A percentile compares a stretch with the other conserved stretches of the same genome.
These are phyloP conservation scores for Chlamydomonas sphaeroides DNA, from an alignment of 139 green algal genomes.

Conservation along the genomic window DNA sequence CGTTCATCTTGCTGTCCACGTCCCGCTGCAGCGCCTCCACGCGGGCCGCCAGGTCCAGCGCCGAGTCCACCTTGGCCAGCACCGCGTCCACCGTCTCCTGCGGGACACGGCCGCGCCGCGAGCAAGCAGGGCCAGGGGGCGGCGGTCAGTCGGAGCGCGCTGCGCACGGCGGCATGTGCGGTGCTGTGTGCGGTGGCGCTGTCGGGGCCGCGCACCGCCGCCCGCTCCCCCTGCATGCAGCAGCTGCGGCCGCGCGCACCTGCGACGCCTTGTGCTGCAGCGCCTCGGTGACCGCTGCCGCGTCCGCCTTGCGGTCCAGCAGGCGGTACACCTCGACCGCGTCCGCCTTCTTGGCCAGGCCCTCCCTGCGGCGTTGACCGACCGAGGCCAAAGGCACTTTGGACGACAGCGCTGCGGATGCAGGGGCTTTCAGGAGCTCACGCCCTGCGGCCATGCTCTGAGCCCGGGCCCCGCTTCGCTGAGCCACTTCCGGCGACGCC, in stretches of 20 bases:
- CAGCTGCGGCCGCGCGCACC: too few relatives aligned
- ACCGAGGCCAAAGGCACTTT: too few relatives aligned
- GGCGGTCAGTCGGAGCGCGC: too few relatives aligned
- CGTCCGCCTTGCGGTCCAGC: constrained; percentile 37
- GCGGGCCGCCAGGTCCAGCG: constrained; percentile 37
- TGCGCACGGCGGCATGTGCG: too few relatives aligned
- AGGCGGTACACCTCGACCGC: constrained; percentile 23
- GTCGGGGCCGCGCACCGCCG: too few relatives aligned
- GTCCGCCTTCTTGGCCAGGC: constrained; percentile 45
- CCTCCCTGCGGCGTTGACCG: constrained; percentile 25
- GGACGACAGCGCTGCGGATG: too few relatives aligned
- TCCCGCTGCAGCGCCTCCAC: constrained; percentile 44
- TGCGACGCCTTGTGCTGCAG: constrained; percentile 42
- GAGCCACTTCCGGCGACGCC: too few relatives aligned
- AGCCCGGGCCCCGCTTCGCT: neutral
- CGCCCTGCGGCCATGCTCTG: neutral
- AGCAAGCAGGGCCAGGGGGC: too few relatives aligned
- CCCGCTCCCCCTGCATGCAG: too few relatives aligned
- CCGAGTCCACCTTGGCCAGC: constrained; percentile 32
- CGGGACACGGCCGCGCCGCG: too few relatives aligned
- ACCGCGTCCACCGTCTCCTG: constrained; percentile 33
- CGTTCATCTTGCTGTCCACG: constrained; percentile 33
- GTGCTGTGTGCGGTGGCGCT: too few relatives aligned
- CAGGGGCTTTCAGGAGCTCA: too few relatives aligned
- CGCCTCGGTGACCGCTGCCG: constrained; percentile 21